Conservation (phyloP, 140 eudicot species). For the Anethum foeniculum region DNA sequence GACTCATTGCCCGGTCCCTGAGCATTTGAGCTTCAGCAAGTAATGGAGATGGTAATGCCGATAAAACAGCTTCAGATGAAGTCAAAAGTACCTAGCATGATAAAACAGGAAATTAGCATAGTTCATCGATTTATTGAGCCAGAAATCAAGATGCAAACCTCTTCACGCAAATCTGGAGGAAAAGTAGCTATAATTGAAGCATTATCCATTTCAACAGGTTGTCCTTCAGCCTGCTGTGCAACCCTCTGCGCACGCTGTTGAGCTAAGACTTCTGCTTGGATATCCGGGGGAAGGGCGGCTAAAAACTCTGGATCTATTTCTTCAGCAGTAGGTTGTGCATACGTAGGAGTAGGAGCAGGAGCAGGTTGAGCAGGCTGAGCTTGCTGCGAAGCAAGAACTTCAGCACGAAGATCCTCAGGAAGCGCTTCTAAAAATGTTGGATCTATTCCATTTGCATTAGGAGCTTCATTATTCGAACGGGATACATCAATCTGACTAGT, state of each 20-base stretch:
- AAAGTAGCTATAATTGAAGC: slow-evolving; percentile 97
- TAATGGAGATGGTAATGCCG: slow-evolving; percentile 95
- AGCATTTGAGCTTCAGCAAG: slow-evolving; percentile 99
- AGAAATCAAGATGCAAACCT: slow-evolving; percentile 43
- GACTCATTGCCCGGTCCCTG: slow-evolving; percentile 99
- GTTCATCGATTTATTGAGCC: neutral
- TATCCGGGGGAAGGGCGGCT: slow-evolving; percentile 99
- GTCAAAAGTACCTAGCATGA: slow-evolving; percentile 79
- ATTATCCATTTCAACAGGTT: slow-evolving; percentile 97
- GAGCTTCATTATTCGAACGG: slow-evolving; percentile 35
- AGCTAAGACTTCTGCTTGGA: slow-evolving; percentile 97
- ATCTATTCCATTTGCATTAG: slow-evolving; percentile 68
- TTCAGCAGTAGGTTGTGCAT: slow-evolving; percentile 61
- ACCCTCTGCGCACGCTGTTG: slow-evolving; percentile 98
- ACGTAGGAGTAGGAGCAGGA: slow-evolving; percentile 53
- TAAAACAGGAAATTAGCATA: slow-evolving; percentile 15
- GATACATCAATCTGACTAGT: slow-evolving; percentile 47
- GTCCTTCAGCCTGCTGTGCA: slow-evolving; percentile 92
- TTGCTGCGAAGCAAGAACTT: slow-evolving; percentile 93
- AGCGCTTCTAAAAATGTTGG: slow-evolving; percentile 98
- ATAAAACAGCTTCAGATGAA: slow-evolving; percentile 91
- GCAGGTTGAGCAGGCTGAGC: slow-evolving; percentile 43
- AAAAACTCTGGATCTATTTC: slow-evolving; percentile 98
- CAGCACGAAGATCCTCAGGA: slow-evolving; percentile 90
- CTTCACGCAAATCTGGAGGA: slow-evolving; percentile 98